Base-by-base conservation (phyloP, 371 early-diverging fungal genomes). In the Mucor lusitanicus region DNA sequence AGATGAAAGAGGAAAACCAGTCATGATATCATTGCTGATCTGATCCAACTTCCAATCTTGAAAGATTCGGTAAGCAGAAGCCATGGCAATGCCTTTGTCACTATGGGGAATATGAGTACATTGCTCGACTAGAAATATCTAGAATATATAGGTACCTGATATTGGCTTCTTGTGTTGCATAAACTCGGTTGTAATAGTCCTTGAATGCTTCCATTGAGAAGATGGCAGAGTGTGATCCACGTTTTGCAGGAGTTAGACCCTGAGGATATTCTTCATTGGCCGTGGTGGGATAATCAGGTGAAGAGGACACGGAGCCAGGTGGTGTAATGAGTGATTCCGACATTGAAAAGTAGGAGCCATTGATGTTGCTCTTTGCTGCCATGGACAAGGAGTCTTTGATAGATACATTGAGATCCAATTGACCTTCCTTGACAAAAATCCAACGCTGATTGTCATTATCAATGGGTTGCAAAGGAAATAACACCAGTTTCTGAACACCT, bases 1-100 rank as follows among this genome's bases (percentile, higher is more conserved):
- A 9, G 54, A 58, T 19, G 57, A 50, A 3, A 65, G 27, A 55
- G 62, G 61, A 62, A 67, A 62, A n/a, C 21, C 61, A 46, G 67
- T 61, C 54, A 71, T 58, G 13, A 44, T 37, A 69, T 66, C 63
- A 59, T 69, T 30, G 27, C 50, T 32, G 60, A 63, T 59, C 50
- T 78, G 75, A 73, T 78, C 71, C 19, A 67, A 61, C 59, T 75
- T 80, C 80, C 80, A 80, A 56, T 67, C 63, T 63, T 79, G 79
- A 75, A 77, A 79, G 30, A 77, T 71, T 30, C 80, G 77, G 64
- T 80, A 83, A 53, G 83, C 83, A 46, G 79, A 77, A 5, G 83
- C 83, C 83, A 83, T 80, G 13, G 77, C 83, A 32, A 83, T 76
- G 6, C 73, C 77, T 48, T 80, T 83, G 60, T 83, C 79, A 72